Evolutionary conservation across 805 yeast genomes (phyloP).

Genomic region (Candida maesae): DNA sequence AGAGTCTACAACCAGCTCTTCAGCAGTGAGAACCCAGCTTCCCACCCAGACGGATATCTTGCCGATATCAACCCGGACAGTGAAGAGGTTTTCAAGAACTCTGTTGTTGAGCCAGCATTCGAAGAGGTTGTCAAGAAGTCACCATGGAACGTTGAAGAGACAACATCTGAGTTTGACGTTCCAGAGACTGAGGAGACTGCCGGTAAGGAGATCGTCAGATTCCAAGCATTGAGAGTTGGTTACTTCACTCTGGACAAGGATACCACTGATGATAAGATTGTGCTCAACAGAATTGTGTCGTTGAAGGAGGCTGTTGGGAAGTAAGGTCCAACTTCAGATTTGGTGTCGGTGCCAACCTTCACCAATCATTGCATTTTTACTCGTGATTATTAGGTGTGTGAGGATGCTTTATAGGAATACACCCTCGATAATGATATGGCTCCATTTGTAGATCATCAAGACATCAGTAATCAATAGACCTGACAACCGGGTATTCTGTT

Average conservation of each 20-base stretch:
- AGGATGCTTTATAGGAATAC: too few species aligned
- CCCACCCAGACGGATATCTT: conserved; percentile 84
- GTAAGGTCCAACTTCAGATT: neutral
- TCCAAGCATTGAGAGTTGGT: conserved; percentile 97
- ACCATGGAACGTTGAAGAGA: conserved; percentile 66
- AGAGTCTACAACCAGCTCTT: conserved; percentile 86
- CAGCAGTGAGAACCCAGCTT: conserved; percentile 85
- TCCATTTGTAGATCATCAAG: too few species aligned
- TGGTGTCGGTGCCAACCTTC: too few species aligned
- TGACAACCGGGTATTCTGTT: too few species aligned
- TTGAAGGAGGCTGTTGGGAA: conserved; percentile 68
- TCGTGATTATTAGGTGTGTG: too few species aligned
- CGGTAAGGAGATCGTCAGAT: conserved; percentile 80
- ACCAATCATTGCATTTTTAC: too few species aligned
- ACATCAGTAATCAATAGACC: too few species aligned
- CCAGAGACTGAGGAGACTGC: conserved; percentile 56
- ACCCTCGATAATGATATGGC: too few species aligned
- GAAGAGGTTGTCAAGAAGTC: conserved; percentile 60
- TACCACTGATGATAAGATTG: conserved; percentile 52
- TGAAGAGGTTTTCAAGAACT: conserved; percentile 59
- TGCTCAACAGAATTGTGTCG: conserved; percentile 89
- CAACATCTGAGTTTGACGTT: conserved; percentile 61
- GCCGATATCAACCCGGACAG: conserved; percentile 79
- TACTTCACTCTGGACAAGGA: conserved; percentile 91
- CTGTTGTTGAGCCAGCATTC: conserved; percentile 79